Evolutionary conservation across 768 basidiomycete genomes (phyloP).

Genomic region (Calocybe cyanea): DNA sequence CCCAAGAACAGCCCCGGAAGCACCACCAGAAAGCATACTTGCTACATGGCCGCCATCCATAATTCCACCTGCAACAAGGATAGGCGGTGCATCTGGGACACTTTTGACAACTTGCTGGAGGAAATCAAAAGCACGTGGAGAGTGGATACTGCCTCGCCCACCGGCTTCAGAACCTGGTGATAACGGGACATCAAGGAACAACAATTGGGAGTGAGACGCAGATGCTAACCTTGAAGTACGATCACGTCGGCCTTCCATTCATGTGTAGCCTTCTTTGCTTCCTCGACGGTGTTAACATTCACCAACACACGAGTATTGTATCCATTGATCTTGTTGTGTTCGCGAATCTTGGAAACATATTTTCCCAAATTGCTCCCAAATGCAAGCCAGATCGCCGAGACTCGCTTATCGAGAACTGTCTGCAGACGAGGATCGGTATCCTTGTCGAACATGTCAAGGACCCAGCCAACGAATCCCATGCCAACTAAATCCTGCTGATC

Average conservation of each 20-base stretch:
- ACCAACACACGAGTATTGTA: neutral
- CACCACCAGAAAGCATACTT: constrained; percentile 38
- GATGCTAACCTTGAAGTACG: constrained; percentile 34
- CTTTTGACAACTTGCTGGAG: constrained; percentile 30
- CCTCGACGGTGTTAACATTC: neutral
- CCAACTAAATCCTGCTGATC: neutral
- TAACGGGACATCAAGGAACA: neutral
- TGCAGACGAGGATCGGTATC: neutral
- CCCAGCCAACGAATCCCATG: neutral
- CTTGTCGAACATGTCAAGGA: neutral
- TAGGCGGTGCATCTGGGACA: constrained; percentile 25
- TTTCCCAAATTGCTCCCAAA: neutral
- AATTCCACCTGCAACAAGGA: constrained; percentile 49
- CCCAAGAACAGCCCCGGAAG: constrained; percentile 41
- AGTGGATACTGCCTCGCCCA: constrained; percentile 38
- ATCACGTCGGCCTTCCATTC: neutral
- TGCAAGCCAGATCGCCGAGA: neutral
- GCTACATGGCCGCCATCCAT: constrained; percentile 41
- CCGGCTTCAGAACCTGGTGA: constrained; percentile 45
- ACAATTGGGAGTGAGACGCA: constrained; percentile 44
- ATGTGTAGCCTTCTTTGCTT: neutral
- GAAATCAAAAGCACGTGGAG: constrained; percentile 36
- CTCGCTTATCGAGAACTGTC: neutral
- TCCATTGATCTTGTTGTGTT: neutral
- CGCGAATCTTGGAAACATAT: neutral